Evolutionary conservation across 2,329 filamentous ascomycete genomes (phyloP).

Genomic region (Ascochyta fabae): DNA sequence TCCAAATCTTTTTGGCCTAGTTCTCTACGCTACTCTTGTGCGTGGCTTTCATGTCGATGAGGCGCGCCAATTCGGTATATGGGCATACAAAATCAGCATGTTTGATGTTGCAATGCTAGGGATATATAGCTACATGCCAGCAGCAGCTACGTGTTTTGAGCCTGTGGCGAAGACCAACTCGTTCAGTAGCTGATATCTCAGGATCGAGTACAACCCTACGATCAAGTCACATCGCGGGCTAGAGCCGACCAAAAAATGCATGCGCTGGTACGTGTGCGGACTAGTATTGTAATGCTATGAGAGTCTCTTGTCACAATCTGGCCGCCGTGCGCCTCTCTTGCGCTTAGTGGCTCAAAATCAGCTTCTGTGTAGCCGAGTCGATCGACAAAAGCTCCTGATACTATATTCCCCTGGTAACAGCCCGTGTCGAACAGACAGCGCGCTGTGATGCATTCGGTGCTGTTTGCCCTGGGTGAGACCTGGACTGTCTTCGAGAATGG

Average conservation of each 20-base stretch:
- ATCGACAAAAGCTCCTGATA: background rate
- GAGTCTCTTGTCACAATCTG: background rate
- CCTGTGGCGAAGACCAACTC: background rate
- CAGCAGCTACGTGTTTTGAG: no score
- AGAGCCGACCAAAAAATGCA: background rate
- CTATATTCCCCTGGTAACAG: background rate
- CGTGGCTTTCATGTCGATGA: no score
- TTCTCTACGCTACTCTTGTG: no score
- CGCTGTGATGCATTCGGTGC: background rate
- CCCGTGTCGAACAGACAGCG: conserved; percentile 2
- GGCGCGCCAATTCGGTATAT: no score
- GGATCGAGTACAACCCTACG: background rate
- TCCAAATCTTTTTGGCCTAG: no score
- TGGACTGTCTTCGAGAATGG: background rate
- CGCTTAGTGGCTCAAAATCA: background rate
- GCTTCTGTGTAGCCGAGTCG: background rate
- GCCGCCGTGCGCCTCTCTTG: background rate
- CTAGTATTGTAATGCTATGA: conserved; percentile 4
- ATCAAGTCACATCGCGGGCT: background rate
- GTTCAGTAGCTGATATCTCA: background rate
- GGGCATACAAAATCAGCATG: no score
- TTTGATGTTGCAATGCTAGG: no score
- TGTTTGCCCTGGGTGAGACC: background rate
- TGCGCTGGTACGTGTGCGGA: background rate
- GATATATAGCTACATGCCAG: no score